Evolutionary conservation across 1,139 yeast species (phyloP), one percentile per base, ranked within the genome.

Genomic region (Diutina neorugosa): DNA sequence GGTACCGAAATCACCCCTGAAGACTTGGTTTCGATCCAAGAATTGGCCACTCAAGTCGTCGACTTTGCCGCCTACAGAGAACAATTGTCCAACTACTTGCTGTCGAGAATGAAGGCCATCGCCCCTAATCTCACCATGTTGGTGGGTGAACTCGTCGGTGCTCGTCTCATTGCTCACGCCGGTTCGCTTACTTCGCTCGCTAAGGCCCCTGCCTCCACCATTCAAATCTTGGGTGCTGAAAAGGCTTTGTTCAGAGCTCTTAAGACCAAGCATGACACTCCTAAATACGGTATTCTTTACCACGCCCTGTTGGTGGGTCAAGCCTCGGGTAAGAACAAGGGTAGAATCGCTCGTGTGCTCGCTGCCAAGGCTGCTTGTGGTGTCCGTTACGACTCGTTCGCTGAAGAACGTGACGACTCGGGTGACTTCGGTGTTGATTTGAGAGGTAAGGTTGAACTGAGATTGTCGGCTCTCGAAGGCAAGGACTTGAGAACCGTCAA

Each of bases 311-410:
- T 93, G 64, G 94, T 94, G 64, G 98, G 98, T 62, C 96, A 88
- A 74, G 98, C 99, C 56, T 80, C 95, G 54, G 96, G 96, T 66
- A 89, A 88, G 74, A 93, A 94, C 77, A 94, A 93, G 81, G 99
- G 98, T 74, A 90, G 91, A 77, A 89, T 93, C 68, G 98, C 99
- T 55, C 86, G 99, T 77, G 96, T 93, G 63, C 81, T 93, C 62
- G 99, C 99, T 63, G 98, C 98, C 58, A 93, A 93, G 77, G 96
- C 97, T 61, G 95, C 98, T 53, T 94, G 93, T 65, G 88, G 96
- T 58, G 77, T 93, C 63, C 86, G 98, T 77, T 93, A 87, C 69
- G 99, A 93, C 74, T 96, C 97, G 47, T 78, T 94, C 58, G 87
- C 97, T 60, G 99, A 93, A 75, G 98, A 93, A 64, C 84, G 97